A percentile compares a stretch with the other conserved stretches of the same genome.
These are phyloP conservation scores for Sporothrix pseudoabietina DNA, from an alignment of 2,329 filamentous ascomycete species.

Conservation along the genomic window DNA sequence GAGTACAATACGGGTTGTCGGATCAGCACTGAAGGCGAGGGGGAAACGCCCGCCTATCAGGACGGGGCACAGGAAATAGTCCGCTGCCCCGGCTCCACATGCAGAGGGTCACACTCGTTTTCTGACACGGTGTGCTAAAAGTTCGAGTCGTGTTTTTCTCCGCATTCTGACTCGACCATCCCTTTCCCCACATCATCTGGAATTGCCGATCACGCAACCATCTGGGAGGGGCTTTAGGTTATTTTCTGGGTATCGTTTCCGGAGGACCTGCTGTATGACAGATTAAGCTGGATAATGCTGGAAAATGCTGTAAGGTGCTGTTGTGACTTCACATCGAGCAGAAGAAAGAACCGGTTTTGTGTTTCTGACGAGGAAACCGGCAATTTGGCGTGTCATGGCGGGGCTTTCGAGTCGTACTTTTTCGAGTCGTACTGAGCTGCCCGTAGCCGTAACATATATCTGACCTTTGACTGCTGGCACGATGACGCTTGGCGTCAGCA, in stretches of 20 bases:
- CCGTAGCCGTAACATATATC: neutral
- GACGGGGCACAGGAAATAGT: neutral
- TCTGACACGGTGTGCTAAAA: neutral
- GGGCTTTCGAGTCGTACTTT: neutral
- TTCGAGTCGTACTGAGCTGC: neutral
- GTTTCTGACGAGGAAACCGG: neutral
- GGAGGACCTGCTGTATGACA: neutral
- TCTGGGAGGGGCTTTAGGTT: neutral
- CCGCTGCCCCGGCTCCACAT: neutral
- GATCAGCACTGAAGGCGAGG: neutral
- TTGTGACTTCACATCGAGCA: neutral
- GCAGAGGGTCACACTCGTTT: neutral
- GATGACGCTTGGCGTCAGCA: neutral
- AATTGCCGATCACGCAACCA: neutral
- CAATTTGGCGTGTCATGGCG: neutral
- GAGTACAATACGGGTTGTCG: no score
- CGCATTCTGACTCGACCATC: slow-evolving; percentile 9
- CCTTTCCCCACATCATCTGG: neutral
- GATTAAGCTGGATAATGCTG: neutral
- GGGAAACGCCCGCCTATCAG: neutral
- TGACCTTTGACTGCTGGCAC: neutral
- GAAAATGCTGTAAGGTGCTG: neutral
- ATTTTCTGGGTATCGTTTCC: neutral
- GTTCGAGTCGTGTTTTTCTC: neutral
- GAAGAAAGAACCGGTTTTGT: neutral